Conservation (phyloP, 495 filamentous ascomycete genomes). For the Corynascus novoguineensis region DNA sequence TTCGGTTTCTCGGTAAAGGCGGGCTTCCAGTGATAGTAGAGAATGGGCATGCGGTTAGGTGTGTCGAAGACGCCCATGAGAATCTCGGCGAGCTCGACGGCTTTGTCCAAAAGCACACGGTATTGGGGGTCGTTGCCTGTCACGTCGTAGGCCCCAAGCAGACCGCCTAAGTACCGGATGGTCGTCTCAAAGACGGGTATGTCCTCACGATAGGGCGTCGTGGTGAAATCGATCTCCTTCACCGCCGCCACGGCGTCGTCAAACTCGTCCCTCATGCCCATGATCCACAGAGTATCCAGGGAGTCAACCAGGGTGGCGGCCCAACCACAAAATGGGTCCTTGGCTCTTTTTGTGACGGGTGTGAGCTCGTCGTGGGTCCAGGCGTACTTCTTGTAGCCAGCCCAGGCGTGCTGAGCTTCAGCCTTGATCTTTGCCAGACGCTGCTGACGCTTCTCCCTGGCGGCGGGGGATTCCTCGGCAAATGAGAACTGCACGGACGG, state of each 20-base stretch:
- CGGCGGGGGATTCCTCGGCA: slow-evolving; percentile 53
- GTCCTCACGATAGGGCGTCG: slow-evolving; percentile 48
- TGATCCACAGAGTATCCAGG: slow-evolving; percentile 95
- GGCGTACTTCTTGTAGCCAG: slow-evolving; percentile 74
- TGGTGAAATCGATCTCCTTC: slow-evolving; percentile 83
- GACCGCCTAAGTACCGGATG: slow-evolving; percentile 80
- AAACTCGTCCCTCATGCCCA: slow-evolving; percentile 86
- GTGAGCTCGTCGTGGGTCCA: slow-evolving; percentile 81
- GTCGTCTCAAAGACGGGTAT: slow-evolving; percentile 86
- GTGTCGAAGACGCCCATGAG: slow-evolving; percentile 93
- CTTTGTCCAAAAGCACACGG: slow-evolving; percentile 71
- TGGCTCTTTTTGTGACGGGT: slow-evolving; percentile 56
- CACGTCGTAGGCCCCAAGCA: slow-evolving; percentile 79
- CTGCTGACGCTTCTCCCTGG: slow-evolving; percentile 55
- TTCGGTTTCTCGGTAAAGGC: slow-evolving; percentile 58
- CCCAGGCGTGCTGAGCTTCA: slow-evolving; percentile 75
- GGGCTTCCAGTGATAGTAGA: slow-evolving; percentile 82
- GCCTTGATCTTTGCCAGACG: slow-evolving; percentile 66
- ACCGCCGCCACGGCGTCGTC: slow-evolving; percentile 75
- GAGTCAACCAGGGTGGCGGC: slow-evolving; percentile 88
- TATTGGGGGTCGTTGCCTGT: slow-evolving; percentile 51
- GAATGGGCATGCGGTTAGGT: slow-evolving; percentile 88
- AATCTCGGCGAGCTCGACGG: slow-evolving; percentile 80
- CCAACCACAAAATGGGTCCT: slow-evolving; percentile 89
- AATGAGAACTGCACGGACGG: slow-evolving; percentile 73